These are phyloP conservation scores for Zizania palustris DNA, from an alignment of 202 grass and related monocot genomes.

Conservation along the genomic window DNA sequence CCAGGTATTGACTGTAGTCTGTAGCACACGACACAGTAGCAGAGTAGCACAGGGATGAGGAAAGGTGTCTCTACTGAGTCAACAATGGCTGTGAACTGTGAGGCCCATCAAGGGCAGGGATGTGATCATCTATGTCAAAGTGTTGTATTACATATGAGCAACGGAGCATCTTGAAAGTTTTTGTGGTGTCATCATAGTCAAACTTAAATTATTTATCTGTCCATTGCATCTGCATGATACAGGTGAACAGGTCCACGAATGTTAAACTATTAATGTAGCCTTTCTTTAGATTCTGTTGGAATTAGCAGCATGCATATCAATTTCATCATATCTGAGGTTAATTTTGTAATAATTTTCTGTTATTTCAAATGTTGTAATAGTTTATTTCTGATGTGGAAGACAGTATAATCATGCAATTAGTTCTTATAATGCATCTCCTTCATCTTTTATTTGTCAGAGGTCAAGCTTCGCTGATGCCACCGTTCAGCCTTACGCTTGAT, in stretches of 20 bases:
- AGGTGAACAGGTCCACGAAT: neutral
- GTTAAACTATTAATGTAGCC: neutral
- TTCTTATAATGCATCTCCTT: conserved; percentile 2
- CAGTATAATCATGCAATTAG: neutral
- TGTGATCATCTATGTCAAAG: neutral
- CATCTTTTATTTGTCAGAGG: conserved; percentile 44
- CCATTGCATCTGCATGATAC: neutral
- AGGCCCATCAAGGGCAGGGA: neutral
- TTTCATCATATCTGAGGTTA: neutral
- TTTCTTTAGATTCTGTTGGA: conserved; percentile 18
- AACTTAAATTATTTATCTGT: neutral
- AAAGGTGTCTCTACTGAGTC: neutral
- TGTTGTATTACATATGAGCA: neutral
- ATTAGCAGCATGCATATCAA: neutral
- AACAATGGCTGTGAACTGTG: neutral
- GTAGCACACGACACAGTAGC: neutral
- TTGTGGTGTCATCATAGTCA: neutral
- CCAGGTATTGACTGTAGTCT: too few relatives aligned
- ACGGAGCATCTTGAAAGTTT: neutral
- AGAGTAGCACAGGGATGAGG: neutral
- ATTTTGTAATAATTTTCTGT: neutral
- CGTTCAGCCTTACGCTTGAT: conserved; percentile 61
- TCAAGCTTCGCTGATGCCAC: conserved; percentile 62
- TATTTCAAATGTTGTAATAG: neutral
- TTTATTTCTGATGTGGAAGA: neutral